These are phyloP conservation scores for Vigna angularis DNA, from an alignment of 306 rosid genomes.

Conservation along the genomic window DNA sequence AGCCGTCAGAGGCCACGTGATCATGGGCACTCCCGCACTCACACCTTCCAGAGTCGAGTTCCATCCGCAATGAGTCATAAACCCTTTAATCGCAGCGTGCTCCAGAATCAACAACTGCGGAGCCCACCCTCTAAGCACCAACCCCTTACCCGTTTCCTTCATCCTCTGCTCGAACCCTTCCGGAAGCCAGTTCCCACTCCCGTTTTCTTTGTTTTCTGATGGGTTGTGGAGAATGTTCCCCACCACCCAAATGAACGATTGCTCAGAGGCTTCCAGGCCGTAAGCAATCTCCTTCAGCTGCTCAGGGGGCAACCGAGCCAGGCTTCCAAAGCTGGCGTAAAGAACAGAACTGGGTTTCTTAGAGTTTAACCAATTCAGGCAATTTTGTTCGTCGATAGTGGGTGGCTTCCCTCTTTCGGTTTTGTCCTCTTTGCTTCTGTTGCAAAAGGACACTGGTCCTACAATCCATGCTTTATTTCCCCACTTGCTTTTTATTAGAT, in stretches of 20 bases:
- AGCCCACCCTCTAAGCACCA: slow-evolving; percentile 72
- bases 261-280: slow-evolving; percentile 61
- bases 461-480: slow-evolving; percentile 60
- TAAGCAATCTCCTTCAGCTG: slow-evolving; percentile 67
- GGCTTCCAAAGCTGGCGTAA: slow-evolving; percentile 68
- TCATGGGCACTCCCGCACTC: slow-evolving; percentile 63
- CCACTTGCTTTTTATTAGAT: slow-evolving; percentile 37
- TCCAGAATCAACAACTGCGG: slow-evolving; percentile 72
- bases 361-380: slow-evolving; percentile 59
- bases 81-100: slow-evolving; percentile 64
- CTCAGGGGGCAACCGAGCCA: slow-evolving; percentile 41
- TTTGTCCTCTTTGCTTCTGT: slow-evolving; percentile 49
- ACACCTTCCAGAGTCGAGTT: slow-evolving; percentile 72
- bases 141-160: slow-evolving; percentile 54
- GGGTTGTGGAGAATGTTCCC: slow-evolving; percentile 42
- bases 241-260: slow-evolving; percentile 72
- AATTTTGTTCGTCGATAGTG: slow-evolving; percentile 54
- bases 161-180: slow-evolving; percentile 60
- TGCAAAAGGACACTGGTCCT: slow-evolving; percentile 70
- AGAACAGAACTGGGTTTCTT: slow-evolving; percentile 65
- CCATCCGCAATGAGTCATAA: slow-evolving; percentile 85
- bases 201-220: slow-evolving; percentile 27
- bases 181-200: slow-evolving; percentile 34
- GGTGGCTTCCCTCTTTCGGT: slow-evolving; percentile 54
- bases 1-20: slow-evolving; percentile 75